These are phyloP conservation scores for Trametes cubensis DNA, from an alignment of 768 basidiomycete species.

Conservation along the genomic window DNA sequence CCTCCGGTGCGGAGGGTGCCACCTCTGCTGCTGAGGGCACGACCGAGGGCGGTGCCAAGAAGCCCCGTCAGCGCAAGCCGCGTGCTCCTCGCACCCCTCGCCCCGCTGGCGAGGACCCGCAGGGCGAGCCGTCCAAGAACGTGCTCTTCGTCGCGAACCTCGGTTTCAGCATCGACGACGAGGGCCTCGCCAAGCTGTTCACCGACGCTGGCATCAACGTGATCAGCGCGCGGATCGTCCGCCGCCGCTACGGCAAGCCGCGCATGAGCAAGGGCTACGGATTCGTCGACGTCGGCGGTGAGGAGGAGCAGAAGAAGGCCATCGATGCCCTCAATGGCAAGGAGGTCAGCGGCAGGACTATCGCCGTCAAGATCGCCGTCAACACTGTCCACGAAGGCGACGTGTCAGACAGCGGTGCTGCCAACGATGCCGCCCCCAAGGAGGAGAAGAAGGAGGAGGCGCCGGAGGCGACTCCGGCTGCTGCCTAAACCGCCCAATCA, in stretches of 20 bases:
- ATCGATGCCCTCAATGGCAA: conserved; percentile 86
- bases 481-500: conserved; percentile 22
- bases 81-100: conserved; percentile 62
- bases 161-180: conserved; percentile 91
- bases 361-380: conserved; percentile 96
- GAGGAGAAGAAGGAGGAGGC: conserved; percentile 22
- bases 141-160: conserved; percentile 98
- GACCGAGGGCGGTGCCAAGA: conserved; percentile 40
- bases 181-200: conserved; percentile 77
- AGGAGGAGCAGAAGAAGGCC: conserved; percentile 90
- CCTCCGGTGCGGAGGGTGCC: conserved; percentile 28
- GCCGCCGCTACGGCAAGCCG: conserved; percentile 79
- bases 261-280: conserved; percentile 96
- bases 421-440: conserved; percentile 26
- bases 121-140: conserved; percentile 85
- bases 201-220: conserved; percentile 83
- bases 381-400: conserved; percentile 57
- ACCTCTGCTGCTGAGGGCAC: conserved; percentile 37
- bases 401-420: conserved; percentile 28
- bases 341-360: conserved; percentile 79
- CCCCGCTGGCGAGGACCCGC: conserved; percentile 79
- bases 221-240: conserved; percentile 86
- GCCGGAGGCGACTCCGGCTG: conserved; percentile 26
- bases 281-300: conserved; percentile 91
- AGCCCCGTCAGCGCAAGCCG: conserved; percentile 59